Conservation (phyloP, 2,329 filamentous ascomycete species). For the Claviceps arundinis region DNA sequence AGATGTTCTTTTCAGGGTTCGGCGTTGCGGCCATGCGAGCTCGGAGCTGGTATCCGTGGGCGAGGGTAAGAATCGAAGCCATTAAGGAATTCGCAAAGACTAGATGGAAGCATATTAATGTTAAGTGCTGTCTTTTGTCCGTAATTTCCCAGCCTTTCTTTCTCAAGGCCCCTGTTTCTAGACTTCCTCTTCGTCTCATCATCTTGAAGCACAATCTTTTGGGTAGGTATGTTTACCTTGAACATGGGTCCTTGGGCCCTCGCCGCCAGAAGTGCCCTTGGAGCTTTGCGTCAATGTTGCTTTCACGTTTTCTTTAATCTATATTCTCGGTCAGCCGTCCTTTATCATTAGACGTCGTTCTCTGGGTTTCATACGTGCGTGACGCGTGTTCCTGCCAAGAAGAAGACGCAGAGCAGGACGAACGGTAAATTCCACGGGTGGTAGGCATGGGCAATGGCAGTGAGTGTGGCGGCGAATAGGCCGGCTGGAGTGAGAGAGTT, state of each 20-base stretch:
- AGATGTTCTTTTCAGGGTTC: slow-evolving; percentile 30
- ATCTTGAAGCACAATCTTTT: neutral
- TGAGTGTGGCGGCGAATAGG: slow-evolving; percentile 56
- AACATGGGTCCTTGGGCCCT: slow-evolving; percentile 69
- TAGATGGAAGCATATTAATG: slow-evolving; percentile 13
- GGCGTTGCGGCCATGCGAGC: slow-evolving; percentile 27
- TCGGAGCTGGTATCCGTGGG: slow-evolving; percentile 47
- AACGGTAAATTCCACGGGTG: slow-evolving; percentile 95
- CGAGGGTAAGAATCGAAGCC: slow-evolving; percentile 50
- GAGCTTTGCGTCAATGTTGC: slow-evolving; percentile 66
- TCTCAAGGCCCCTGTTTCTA: neutral
- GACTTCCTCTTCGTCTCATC: neutral
- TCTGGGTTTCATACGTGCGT: slow-evolving; percentile 50
- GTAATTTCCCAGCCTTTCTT: neutral
- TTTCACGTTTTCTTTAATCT: slow-evolving; percentile 84
- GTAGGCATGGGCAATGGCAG: slow-evolving; percentile 69
- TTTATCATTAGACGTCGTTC: neutral
- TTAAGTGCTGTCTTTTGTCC: neutral
- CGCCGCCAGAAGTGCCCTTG: slow-evolving; percentile 59
- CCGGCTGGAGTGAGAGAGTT: slow-evolving; percentile 70
- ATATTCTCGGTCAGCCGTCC: neutral
- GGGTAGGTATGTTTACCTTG: slow-evolving; percentile 41
- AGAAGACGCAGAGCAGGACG: slow-evolving; percentile 69
- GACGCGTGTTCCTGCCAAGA: slow-evolving; percentile 67
- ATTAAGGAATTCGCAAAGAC: slow-evolving; percentile 78